These are phyloP conservation scores for Volvox africanus DNA, from an alignment of 139 green algal genomes.

Conservation along the genomic window DNA sequence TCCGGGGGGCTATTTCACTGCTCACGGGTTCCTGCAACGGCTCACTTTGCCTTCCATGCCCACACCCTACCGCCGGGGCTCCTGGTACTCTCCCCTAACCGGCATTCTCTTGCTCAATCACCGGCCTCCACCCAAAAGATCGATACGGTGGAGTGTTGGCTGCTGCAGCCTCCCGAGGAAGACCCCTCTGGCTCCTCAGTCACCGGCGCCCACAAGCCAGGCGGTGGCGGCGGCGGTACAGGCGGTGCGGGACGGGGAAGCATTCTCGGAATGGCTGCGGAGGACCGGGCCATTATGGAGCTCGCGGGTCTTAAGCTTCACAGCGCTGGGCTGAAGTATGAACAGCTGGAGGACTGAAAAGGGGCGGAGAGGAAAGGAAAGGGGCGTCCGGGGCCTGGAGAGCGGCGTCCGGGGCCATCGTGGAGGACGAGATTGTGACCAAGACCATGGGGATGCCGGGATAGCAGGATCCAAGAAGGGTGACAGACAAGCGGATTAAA, in stretches of 20 bases:
- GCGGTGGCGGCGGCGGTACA: not conserved
- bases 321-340: constrained; percentile 11
- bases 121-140: constrained; percentile 30
- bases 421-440: not conserved
- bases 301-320: constrained; percentile 57
- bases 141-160: constrained; percentile 66
- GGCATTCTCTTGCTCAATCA: not conserved
- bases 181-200: constrained; percentile 22
- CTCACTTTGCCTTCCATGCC: too few species aligned
- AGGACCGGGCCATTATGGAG: constrained; percentile 58
- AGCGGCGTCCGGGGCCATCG: not conserved
- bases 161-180: constrained; percentile 54
- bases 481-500: too few species aligned
- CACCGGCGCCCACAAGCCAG: not conserved
- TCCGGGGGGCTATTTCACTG: too few species aligned
- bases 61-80: not conserved
- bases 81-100: too few species aligned
- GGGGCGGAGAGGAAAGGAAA: not conserved
- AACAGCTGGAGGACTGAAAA: constrained; percentile 33
- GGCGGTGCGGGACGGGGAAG: not conserved
- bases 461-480: too few species aligned
- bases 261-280: constrained; percentile 42
- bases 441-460: not conserved
- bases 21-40: too few species aligned
- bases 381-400: not conserved